phyloP scores from a whole-genome alignment of 2,329 filamentous ascomycete genomes.

The Bipolaris gigantea region DNA sequence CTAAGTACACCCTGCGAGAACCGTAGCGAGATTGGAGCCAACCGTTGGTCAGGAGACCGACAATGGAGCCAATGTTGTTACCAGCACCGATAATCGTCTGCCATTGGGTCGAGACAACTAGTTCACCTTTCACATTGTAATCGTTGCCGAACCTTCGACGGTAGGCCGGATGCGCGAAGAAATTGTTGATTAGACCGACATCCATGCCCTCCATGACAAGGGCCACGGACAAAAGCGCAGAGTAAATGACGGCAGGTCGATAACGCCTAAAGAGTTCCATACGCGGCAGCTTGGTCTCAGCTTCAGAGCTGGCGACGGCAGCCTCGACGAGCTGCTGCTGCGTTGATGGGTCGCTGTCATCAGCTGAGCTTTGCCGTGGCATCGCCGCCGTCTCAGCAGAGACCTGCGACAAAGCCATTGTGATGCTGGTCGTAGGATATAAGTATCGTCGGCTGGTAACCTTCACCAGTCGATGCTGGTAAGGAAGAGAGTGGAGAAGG shows the following conservation, averaged over 20 bases:
- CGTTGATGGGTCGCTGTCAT: conserved; percentile 10
- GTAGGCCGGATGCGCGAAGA: conserved; percentile 57
- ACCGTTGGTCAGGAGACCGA: conserved; percentile 46
- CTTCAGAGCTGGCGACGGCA: conserved; percentile 12
- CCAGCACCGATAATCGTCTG: conserved; percentile 48
- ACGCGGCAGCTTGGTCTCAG: conserved; percentile 15
- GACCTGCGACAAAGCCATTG: conserved; percentile 14
- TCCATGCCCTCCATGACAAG: conserved; percentile 89
- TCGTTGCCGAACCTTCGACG: conserved; percentile 42
- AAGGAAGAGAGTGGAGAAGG: neutral
- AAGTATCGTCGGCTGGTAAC: neutral
- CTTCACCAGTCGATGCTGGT: conserved; percentile 1
- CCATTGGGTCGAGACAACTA: conserved; percentile 44
- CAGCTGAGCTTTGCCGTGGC: conserved; percentile 7
- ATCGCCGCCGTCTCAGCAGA: conserved; percentile 8
- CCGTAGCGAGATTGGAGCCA: conserved; percentile 45
- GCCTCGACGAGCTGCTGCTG: conserved; percentile 21
- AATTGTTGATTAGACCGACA: conserved; percentile 74
- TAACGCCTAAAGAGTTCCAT: conserved; percentile 20
- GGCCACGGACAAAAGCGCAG: conserved; percentile 76
- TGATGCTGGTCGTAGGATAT: conserved; percentile 1
- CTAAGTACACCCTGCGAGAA: conserved; percentile 45
- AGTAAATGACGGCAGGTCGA: conserved; percentile 68
- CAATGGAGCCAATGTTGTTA: conserved; percentile 43
- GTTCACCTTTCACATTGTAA: conserved; percentile 32